Base-by-base conservation (phyloP, 2,329 filamentous ascomycete species). In the Ophiostoma perfectum region DNA sequence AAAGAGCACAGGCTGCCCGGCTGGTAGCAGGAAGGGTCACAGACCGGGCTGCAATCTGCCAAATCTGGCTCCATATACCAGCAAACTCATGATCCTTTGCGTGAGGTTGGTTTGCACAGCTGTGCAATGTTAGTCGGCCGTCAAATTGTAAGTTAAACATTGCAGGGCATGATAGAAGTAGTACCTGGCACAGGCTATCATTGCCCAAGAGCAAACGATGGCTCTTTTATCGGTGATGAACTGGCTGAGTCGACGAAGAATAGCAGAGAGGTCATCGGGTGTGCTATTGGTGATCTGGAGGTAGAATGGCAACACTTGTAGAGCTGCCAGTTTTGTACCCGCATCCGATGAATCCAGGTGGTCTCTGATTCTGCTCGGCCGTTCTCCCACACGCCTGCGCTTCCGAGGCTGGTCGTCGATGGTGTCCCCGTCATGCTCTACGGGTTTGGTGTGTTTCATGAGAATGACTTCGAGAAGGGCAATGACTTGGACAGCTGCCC, bases 181-280 rank as follows among this genome's bases (percentile, higher is more conserved):
- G 4, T 63, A 63, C 92, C 90, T 91, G 71, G 91, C 83, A 75
- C 92, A 86, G n/a, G 88, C 89, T 66, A 97, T 77, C 81, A 96
- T 87, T 18, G 92, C 89, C 95, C 95, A 99, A 0, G 88, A 91
- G 7, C 88, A 85, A 55, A 89, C 80, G 8, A 78, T 77, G 14
- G 80, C 78, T 72, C 90, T 88, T 73, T 96, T 93, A 74, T 95
- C 90, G 9, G 85, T 82, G 60, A 90, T 85, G 67, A 84, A 82
- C 11, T 79, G 77, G 16, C 82, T 78, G 16, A 96, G 78, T 60
- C 84, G 83, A 8, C 83, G 81, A 2, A 95, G 75, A 4, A 89
- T 76, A 0, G 82, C 80, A 5, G 78, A 77, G 39, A 89, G 78
- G 11, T 86, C 84, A 44, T 88, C 83, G 44, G 78, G 72, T 3